A percentile compares a stretch with the other conserved stretches of the same genome.
Evolutionary conservation across 345 rosid species (phyloP).

Genomic region (Eutrema heterophyllum): DNA sequence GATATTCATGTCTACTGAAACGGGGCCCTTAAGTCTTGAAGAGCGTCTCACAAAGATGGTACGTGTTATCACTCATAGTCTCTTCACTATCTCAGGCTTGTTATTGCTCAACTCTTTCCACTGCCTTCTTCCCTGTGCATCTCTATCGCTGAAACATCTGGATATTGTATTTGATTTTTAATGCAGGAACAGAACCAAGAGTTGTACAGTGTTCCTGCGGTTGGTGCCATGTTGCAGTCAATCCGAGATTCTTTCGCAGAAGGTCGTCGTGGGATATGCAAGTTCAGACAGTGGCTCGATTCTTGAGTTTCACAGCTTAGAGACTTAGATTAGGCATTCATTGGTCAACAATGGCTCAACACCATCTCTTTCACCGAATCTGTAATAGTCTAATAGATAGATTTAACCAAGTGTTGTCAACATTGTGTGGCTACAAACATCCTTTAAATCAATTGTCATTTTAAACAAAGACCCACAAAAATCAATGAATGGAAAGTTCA

Average conservation of each 20-base stretch:
- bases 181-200: slow-evolving; percentile 53
- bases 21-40: slow-evolving; percentile 44
- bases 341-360: slow-evolving; percentile 1
- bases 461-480: neutral
- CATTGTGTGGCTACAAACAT: neutral
- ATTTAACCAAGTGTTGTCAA: neutral
- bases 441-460: neutral
- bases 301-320: slow-evolving; percentile 18
- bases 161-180: neutral
- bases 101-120: neutral
- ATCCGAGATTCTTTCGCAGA: slow-evolving; percentile 63
- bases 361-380: neutral
- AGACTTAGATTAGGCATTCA: slow-evolving; percentile 2
- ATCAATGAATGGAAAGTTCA: neutral
- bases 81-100: neutral
- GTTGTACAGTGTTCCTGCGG: slow-evolving; percentile 46
- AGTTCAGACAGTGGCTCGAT: slow-evolving; percentile 54
- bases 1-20: slow-evolving; percentile 66
- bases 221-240: slow-evolving; percentile 64
- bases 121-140: neutral
- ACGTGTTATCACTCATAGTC: slow-evolving; percentile 3
- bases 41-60: slow-evolving; percentile 82
- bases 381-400: neutral
- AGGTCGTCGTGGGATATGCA: slow-evolving; percentile 88
- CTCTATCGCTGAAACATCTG: neutral